Evolutionary conservation across 257 asterid species (phyloP).

Genomic region (Plantago major): DNA sequence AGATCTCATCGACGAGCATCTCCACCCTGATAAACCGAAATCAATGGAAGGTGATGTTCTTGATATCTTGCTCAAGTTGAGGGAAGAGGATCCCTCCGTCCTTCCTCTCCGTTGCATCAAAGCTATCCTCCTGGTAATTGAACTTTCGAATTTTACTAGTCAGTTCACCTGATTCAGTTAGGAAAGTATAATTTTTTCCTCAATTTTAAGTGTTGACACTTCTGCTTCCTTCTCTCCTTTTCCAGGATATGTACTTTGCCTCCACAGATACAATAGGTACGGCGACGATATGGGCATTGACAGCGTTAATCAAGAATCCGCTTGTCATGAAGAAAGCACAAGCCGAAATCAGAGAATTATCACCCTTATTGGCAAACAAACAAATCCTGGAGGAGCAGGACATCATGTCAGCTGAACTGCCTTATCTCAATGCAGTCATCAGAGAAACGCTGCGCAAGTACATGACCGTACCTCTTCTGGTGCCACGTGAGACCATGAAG

Average conservation of each 20-base stretch:
- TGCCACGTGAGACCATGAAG: conserved; percentile 16
- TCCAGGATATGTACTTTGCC: conserved; percentile 23
- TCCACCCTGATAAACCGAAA: conserved; percentile 8
- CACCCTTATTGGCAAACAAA: not conserved
- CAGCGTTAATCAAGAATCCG: conserved; percentile 20
- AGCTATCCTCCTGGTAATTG: no score
- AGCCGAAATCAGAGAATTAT: conserved; percentile 9
- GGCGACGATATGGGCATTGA: conserved; percentile 22
- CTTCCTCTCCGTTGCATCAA: no score
- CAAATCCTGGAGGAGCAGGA: conserved; percentile 2
- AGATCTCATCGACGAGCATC: conserved; percentile 24
- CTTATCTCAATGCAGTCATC: conserved; percentile 18
- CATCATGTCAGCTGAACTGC: not conserved
- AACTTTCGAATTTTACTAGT: no score
- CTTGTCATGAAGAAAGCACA: conserved; percentile 13
- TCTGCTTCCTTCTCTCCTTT: not conserved
- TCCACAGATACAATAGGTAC: conserved; percentile 24
- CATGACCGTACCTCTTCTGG: conserved; percentile 11
- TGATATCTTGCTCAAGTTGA: conserved; percentile 8
- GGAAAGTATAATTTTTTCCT: no score
- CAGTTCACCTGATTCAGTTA: no score
- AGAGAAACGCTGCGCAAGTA: conserved; percentile 22
- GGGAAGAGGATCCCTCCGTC: not conserved
- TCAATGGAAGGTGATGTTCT: conserved; percentile 21
- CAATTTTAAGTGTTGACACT: no score